Conservation (phyloP, 2,329 filamentous ascomycete species). For the Lachnellula occidentalis region DNA sequence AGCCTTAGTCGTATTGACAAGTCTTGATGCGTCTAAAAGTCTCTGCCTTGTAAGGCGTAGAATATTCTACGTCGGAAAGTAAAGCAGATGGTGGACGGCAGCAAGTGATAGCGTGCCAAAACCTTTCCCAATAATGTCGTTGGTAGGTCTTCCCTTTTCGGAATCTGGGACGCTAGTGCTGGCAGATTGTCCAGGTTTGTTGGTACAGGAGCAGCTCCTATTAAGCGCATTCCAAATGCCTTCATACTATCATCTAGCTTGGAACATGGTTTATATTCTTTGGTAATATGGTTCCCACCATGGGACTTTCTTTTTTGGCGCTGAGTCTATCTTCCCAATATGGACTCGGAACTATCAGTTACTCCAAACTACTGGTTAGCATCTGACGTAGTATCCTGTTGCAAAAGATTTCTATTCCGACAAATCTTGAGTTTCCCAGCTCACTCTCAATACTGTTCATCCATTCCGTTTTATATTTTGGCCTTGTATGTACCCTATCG, state of each 20-base stretch:
- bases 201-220: background rate
- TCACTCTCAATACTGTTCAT: background rate
- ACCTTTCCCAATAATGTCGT: background rate
- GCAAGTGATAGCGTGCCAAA: background rate
- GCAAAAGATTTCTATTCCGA: background rate
- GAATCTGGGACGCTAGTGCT: background rate
- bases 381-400: background rate
- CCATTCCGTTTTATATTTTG: background rate
- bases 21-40: too few relatives aligned
- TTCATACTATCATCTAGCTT: background rate
- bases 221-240: background rate
- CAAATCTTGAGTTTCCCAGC: background rate
- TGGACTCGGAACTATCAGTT: background rate
- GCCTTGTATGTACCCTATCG: too few relatives aligned
- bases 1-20: too few relatives aligned
- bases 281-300: background rate
- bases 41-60: too few relatives aligned
- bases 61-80: too few relatives aligned
- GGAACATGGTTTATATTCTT: background rate
- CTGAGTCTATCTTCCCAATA: background rate
- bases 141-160: background rate
- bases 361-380: background rate
- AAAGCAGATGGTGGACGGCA: background rate
- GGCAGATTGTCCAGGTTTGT: background rate
- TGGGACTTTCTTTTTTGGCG: background rate